Percentiles rank a stretch among this genome's conserved stretches.
These are phyloP conservation scores for Ustilago loliicola DNA, from an alignment of 1,284 basidiomycete species.

Conservation along the genomic window DNA sequence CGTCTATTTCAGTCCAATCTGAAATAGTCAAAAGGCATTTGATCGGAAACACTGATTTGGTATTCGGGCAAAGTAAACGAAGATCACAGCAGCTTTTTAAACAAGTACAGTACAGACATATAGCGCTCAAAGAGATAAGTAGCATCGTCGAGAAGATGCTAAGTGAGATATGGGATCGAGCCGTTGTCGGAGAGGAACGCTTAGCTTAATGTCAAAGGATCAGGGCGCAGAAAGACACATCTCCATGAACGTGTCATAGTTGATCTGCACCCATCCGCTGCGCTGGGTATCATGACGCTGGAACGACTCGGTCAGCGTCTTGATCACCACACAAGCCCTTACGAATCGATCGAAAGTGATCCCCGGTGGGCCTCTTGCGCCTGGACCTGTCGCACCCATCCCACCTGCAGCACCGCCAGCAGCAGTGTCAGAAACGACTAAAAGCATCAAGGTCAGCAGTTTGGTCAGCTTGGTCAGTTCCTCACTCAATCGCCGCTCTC, in stretches of 20 bases:
- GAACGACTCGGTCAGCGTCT: constrained; percentile 62
- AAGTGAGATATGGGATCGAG: too few species aligned
- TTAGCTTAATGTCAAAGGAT: neutral
- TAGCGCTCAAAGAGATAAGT: too few species aligned
- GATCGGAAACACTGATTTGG: neutral
- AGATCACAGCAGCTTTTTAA: neutral
- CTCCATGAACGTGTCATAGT: constrained; percentile 58
- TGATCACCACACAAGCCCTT: constrained; percentile 59
- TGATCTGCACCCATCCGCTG: constrained; percentile 51
- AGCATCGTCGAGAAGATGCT: neutral
- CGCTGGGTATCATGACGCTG: constrained; percentile 52
- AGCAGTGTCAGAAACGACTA: constrained; percentile 33
- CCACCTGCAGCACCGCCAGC: constrained; percentile 34
- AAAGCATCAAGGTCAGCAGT: constrained; percentile 22
- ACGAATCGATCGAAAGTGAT: constrained; percentile 64
- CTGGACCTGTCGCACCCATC: constrained; percentile 34
- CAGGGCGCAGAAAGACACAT: constrained; percentile 57
- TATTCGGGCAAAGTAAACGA: neutral
- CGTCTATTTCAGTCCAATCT: neutral
- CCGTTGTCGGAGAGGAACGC: too few species aligned
- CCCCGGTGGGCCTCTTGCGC: constrained; percentile 18
- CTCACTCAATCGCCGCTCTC: neutral
- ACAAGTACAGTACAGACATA: neutral
- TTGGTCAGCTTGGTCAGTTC: constrained; percentile 15
- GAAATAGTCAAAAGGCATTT: too few species aligned